Percentiles rank a stretch among this genome's conserved stretches.
Evolutionary conservation across 225 moss, liverwort and hornwort species (phyloP).

Genomic region (Antitrichia curtipendula): DNA sequence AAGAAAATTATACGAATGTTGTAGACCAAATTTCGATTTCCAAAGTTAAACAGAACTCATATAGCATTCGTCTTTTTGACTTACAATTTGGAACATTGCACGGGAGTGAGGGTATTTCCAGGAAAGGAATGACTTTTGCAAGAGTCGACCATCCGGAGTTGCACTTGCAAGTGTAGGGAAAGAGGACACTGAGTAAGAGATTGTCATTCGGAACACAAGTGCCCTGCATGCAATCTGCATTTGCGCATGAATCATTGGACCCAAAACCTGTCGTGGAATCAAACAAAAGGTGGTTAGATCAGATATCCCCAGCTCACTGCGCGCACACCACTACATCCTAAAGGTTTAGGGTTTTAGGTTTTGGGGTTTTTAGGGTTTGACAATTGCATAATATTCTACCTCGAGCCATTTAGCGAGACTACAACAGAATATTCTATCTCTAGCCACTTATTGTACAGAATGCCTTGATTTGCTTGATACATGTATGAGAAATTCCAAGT

Average conservation of each 20-base stretch:
- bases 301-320: too few species aligned
- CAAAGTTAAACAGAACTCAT: too few species aligned
- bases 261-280: neutral
- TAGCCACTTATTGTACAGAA: neutral
- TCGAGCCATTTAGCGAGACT: neutral
- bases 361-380: too few species aligned
- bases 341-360: neutral
- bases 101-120: slow-evolving; percentile 32
- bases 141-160: slow-evolving; percentile 31
- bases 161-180: slow-evolving; percentile 46
- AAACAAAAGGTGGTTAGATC: too few species aligned
- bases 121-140: slow-evolving; percentile 12
- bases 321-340: too few species aligned
- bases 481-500: neutral
- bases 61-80: neutral
- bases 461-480: neutral
- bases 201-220: slow-evolving; percentile 29
- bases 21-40: neutral
- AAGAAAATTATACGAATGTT: neutral
- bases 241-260: slow-evolving; percentile 4
- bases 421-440: neutral
- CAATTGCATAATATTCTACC: neutral
- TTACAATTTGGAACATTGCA: slow-evolving; percentile 52
- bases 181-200: neutral
- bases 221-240: slow-evolving; percentile 33